Percentiles rank a stretch among this genome's conserved stretches.
Conservation (phyloP, 345 rosid genomes). For the Salix purpurea region DNA sequence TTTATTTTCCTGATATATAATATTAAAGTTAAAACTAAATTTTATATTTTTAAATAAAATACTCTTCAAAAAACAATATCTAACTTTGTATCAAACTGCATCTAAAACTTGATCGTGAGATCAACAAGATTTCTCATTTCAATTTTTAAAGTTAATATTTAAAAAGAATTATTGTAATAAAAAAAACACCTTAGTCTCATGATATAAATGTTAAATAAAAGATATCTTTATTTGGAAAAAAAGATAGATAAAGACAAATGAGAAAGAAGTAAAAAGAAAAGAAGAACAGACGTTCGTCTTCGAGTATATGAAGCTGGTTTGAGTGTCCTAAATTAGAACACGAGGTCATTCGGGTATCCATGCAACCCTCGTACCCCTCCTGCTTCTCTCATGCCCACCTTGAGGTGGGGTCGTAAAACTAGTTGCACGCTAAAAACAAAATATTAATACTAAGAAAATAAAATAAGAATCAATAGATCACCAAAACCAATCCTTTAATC, state of each 20-base stretch:
- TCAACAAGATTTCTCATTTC: too few relatives aligned
- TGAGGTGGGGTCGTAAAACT: background rate
- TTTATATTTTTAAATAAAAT: too few relatives aligned
- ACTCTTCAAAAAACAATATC: too few relatives aligned
- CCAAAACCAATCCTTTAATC: background rate
- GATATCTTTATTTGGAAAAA: background rate
- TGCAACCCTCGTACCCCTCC: constrained; percentile 18
- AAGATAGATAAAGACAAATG: background rate
- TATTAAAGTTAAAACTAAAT: too few relatives aligned
- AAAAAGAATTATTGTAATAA: too few relatives aligned
- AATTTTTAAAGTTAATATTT: too few relatives aligned
- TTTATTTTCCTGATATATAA: too few relatives aligned
- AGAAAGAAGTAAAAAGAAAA: background rate
- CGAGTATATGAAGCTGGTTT: background rate
- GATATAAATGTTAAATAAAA: too few relatives aligned
- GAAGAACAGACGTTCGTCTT: background rate
- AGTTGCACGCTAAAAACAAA: background rate
- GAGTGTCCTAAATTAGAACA: constrained; percentile 42
- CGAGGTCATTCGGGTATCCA: constrained; percentile 42
- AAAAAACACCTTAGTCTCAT: too few relatives aligned
- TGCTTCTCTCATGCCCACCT: background rate
- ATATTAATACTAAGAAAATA: too few relatives aligned
- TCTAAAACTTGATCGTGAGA: too few relatives aligned
- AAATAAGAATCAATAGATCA: background rate
- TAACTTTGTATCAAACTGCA: too few relatives aligned